phyloP scores from a whole-genome alignment of 306 rosid genomes.

The Betula pendula region DNA sequence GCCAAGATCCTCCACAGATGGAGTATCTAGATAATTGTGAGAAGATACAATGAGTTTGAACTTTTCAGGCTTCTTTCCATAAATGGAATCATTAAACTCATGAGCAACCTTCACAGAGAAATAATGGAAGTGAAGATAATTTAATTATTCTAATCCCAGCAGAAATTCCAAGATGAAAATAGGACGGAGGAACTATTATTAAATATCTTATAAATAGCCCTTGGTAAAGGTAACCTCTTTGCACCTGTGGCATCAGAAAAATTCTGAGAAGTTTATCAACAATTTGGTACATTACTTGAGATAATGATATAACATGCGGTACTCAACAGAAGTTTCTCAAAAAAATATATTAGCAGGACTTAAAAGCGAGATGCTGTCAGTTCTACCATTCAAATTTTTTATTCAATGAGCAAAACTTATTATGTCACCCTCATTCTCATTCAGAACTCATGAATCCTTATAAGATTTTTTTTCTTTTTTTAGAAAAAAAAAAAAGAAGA shows the following conservation, averaged over 20 bases:
- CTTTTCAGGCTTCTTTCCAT: constrained; percentile 55
- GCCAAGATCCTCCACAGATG: constrained; percentile 87
- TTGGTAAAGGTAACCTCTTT: background rate
- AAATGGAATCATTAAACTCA: constrained; percentile 65
- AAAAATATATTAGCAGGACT: background rate
- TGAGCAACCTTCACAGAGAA: constrained; percentile 69
- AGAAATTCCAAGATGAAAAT: constrained; percentile 18
- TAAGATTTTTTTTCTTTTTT: too few species aligned
- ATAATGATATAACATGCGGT: background rate
- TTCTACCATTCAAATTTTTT: background rate
- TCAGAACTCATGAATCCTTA: constrained; percentile 2
- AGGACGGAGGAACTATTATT: constrained; percentile 6
- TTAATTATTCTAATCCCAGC: constrained; percentile 20
- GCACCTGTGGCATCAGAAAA: background rate
- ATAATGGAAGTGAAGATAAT: constrained; percentile 28
- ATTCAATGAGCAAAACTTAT: background rate
- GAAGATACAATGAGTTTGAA: constrained; percentile 84
- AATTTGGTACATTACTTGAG: background rate
- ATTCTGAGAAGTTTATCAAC: constrained; percentile 1
- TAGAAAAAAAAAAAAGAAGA: background rate
- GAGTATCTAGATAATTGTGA: constrained; percentile 82
- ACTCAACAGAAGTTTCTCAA: background rate
- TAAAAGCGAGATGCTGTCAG: background rate
- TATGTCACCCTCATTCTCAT: background rate
- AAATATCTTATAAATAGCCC: background rate